Evolutionary conservation across 129 eudicot genomes (phyloP), one percentile per base, ranked within the genome.

Genomic region (Centaurea solstitialis): DNA sequence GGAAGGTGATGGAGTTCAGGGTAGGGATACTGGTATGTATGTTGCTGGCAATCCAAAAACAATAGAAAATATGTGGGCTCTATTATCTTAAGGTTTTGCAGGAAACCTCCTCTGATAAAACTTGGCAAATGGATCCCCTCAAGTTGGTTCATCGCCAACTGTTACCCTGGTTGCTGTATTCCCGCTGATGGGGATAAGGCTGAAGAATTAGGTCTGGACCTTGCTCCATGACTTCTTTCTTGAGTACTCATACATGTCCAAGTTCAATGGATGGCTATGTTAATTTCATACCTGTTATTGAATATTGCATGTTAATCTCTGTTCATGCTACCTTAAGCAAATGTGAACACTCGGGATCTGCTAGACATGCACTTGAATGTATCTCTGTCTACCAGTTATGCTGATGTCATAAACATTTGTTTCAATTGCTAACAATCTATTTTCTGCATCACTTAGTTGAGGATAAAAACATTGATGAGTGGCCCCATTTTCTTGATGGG

Each of bases 121-220:
- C 61, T 69, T 78, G 85, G 73, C 80, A 21, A 70, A 72, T 76
- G 93, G 80, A 64, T 70, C 62, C 50, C 67, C 83, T 67, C 65
- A 57, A 57, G 79, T 74, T 80, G 62, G 84, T 74, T 50, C 76
- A 47, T 72, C 77, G 4, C 22, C 73, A 40, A 38, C 84, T 37
- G 81, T 69, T 68, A 67, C 37, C 57, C 82, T 75, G 37, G 33
- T 35, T 45, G 15, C 6, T 66, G 26, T 45, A 57, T 65, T 11
- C 79, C 72, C 70, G 73, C 66, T 45, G 68, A 65, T 77, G 78
- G 64, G 70, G 73, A 72, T 38, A 70, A 76, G 50, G 23, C 78
- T 72, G 90, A 70, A 79, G 74, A 43, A 84, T 82, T 79, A 84
- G 91, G 91, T 87, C 24, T 59, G 24, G 84, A 43, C 62, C 75